Percentiles rank a stretch among this genome's conserved stretches.
Evolutionary conservation across 768 basidiomycete species (phyloP).

Genomic region (Naganishia kalamii): DNA sequence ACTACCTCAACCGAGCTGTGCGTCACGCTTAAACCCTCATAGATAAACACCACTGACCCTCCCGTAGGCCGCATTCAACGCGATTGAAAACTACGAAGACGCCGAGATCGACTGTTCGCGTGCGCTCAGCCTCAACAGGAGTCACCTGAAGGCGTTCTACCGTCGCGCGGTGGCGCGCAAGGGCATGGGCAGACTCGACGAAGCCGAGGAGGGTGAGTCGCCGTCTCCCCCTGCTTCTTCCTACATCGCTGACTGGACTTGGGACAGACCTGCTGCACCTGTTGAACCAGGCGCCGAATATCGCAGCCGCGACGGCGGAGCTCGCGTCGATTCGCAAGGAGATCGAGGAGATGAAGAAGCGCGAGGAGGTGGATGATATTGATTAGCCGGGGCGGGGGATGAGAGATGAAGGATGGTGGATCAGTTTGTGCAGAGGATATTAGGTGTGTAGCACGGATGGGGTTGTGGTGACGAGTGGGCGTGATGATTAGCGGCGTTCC

Average conservation of each 20-base stretch:
- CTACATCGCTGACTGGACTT: neutral
- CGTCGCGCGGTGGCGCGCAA: constrained; percentile 41
- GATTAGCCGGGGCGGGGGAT: neutral
- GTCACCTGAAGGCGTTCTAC: constrained; percentile 45
- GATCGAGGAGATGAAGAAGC: constrained; percentile 27
- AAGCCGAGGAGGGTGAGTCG: constrained; percentile 34
- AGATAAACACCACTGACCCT: neutral
- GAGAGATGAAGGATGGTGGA: neutral
- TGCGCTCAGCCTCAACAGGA: constrained; percentile 35
- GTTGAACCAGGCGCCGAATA: constrained; percentile 26
- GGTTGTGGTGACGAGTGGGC: no score
- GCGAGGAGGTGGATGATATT: constrained; percentile 20
- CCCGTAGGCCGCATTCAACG: constrained; percentile 37
- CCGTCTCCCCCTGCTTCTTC: neutral
- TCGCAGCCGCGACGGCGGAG: constrained; percentile 25
- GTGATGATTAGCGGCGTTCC: no score
- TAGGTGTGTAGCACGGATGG: no score
- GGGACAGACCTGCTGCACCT: constrained; percentile 23
- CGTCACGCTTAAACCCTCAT: neutral
- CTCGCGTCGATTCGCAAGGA: constrained; percentile 25
- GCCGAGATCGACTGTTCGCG: constrained; percentile 44
- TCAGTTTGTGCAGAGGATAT: no score
- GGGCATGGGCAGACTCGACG: constrained; percentile 38
- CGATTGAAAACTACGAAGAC: constrained; percentile 37
- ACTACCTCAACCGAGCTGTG: constrained; percentile 44